Evolutionary conservation across 2,329 filamentous ascomycete genomes (phyloP), one percentile per base, ranked within the genome.

Genomic region (Zalaria sp.): DNA sequence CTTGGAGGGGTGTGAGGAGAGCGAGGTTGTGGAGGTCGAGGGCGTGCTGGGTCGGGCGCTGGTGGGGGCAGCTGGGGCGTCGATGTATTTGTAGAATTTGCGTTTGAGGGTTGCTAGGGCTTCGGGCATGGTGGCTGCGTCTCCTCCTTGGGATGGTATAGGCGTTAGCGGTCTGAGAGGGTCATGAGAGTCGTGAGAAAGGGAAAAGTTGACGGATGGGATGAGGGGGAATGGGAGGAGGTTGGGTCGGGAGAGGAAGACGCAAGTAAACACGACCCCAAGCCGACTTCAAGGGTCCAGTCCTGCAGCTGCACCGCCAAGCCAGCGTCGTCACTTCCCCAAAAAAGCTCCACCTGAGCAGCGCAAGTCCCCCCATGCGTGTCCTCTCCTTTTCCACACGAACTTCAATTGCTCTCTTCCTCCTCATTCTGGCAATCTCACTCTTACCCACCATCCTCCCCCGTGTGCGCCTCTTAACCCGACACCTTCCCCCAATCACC

Each of bases 71-170:
- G 55, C 53, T 45, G 73, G 61, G 51, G 67, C 65, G 56, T 86
- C 81, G 27, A 88, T 68, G 10, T 87, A 70, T 53, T 74, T 73
- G 61, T 87, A 82, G 66, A 88, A 87, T 61, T 88, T 88, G 52
- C 83, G 74, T 65, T 88, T 89, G n/a, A 80, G 84, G 25, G 80
- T 75, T 56, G 83, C 83, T 68, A 87, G 83, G 37, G 64, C 65
- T 39, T 65, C 59, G 7, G 57, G 53, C 60, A 61, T 62, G 27
- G 11, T 45, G 38, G 41, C 29, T 18, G 18, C 18, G 18, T 18
- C 18, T 18, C 18, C 18, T 18, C 18, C 2, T 18, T 2, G 18
- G 18, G 18, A 18, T 18, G 18, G 18, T 18, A 2, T 2, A 18
- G 2, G 18, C 18, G 18, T 18, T 18, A 18, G 18, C 2, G 18